These are phyloP conservation scores for Daldinia concentrica DNA, from an alignment of 495 filamentous ascomycete species.

Conservation along the genomic window DNA sequence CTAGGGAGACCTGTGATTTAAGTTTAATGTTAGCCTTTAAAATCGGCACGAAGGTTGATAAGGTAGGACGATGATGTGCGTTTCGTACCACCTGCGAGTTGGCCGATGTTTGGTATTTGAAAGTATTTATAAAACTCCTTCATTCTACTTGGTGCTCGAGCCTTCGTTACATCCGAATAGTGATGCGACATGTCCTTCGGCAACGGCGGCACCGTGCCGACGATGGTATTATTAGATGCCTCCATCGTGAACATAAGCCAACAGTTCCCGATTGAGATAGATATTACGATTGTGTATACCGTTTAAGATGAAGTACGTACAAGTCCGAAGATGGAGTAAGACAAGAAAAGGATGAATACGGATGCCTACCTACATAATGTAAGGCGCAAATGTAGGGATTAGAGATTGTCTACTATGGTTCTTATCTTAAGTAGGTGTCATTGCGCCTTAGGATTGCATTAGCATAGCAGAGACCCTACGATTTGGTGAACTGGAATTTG, in stretches of 20 bases:
- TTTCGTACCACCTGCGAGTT: slow-evolving; percentile 84
- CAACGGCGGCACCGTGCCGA: slow-evolving; percentile 49
- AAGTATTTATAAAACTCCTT: slow-evolving; percentile 91
- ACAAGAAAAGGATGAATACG: background rate
- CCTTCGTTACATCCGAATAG: slow-evolving; percentile 71
- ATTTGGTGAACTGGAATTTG: slow-evolving; percentile 8
- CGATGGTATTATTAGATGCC: slow-evolving; percentile 11
- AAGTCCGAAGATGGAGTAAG: background rate
- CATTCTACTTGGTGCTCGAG: slow-evolving; percentile 68
- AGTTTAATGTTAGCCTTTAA: background rate
- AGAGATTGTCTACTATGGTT: background rate
- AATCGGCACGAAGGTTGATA: background rate
- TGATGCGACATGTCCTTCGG: slow-evolving; percentile 84
- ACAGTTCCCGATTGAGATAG: background rate
- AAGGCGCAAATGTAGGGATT: background rate
- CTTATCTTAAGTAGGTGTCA: background rate
- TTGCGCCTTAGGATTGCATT: background rate
- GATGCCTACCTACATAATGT: background rate
- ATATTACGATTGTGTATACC: background rate
- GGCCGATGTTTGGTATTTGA: slow-evolving; percentile 77
- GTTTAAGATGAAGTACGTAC: background rate
- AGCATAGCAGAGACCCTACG: slow-evolving; percentile 3
- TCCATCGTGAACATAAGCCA: slow-evolving; percentile 26
- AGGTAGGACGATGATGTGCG: background rate
- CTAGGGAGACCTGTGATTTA: slow-evolving; percentile 73